Evolutionary conservation across 179 eudicot genomes (phyloP).

Genomic region (Gypsophila paniculata): DNA sequence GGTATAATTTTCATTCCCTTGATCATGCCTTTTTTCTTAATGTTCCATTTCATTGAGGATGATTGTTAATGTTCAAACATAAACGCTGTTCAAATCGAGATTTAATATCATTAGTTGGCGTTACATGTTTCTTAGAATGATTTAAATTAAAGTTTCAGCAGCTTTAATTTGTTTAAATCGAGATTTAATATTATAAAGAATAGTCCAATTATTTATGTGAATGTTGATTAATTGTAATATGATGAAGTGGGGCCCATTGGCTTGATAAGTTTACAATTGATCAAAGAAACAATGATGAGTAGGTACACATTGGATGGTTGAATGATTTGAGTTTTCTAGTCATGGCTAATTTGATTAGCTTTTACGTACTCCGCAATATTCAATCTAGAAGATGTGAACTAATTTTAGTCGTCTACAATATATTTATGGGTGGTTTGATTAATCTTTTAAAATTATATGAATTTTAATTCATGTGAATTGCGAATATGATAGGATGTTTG

Average conservation of each 20-base stretch:
- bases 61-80: neutral
- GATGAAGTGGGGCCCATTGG: neutral
- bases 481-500: no score
- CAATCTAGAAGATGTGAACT: neutral
- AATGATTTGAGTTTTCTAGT: neutral
- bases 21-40: neutral
- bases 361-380: no score
- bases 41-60: neutral
- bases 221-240: neutral
- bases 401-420: no score
- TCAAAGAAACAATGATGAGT: neutral
- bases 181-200: neutral
- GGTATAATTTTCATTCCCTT: conserved; percentile 20
- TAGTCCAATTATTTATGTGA: neutral
- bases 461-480: no score
- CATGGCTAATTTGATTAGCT: neutral
- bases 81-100: neutral
- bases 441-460: no score
- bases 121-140: no score
- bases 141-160: no score
- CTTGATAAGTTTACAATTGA: neutral
- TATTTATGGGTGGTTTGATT: no score
- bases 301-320: neutral
- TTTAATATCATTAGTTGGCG: no score
- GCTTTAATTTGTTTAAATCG: no score